Evolutionary conservation across 495 filamentous ascomycete genomes (phyloP).

Genomic region (Penicillium flavigenum): DNA sequence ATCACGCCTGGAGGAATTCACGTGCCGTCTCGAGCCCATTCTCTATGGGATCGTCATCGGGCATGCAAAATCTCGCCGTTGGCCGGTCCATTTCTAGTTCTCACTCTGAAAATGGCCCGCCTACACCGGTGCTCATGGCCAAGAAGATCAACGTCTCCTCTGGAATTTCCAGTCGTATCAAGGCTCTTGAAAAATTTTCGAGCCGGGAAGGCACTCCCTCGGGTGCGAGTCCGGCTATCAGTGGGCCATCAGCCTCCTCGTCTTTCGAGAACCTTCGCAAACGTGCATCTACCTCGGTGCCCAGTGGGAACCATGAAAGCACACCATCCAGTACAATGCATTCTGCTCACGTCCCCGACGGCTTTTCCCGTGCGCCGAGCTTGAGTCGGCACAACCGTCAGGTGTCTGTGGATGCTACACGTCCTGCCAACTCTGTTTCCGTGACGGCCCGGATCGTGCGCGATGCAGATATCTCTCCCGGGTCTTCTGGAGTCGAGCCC

Average conservation of each 20-base stretch:
- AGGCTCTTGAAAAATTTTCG: constrained; percentile 77
- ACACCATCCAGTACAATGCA: constrained; percentile 1
- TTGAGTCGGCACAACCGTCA: constrained; percentile 34
- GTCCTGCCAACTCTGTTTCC: constrained; percentile 62
- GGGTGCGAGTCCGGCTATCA: constrained; percentile 20
- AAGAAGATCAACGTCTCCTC: constrained; percentile 82
- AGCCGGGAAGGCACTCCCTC: constrained; percentile 45
- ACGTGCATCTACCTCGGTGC: constrained; percentile 37
- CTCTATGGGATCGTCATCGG: constrained; percentile 28
- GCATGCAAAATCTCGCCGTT: constrained; percentile 43
- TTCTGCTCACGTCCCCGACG: constrained; percentile 23
- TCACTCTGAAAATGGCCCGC: constrained; percentile 30
- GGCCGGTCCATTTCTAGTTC: constrained; percentile 43
- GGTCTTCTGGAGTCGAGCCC: constrained; percentile 39
- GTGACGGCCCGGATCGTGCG: constrained; percentile 78
- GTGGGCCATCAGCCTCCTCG: constrained; percentile 32
- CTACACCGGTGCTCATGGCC: constrained; percentile 46
- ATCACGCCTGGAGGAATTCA: constrained; percentile 43
- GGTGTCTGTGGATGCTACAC: constrained; percentile 23
- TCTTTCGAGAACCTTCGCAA: constrained; percentile 50
- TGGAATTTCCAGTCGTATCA: constrained; percentile 86
- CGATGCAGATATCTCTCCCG: constrained; percentile 43
- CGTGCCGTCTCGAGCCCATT: constrained; percentile 53
- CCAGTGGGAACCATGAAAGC: constrained; percentile 23
- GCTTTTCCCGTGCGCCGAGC: constrained; percentile 34